Conservation (phyloP, 441 rosid species). For the Cnidoscolus chayamansa region DNA sequence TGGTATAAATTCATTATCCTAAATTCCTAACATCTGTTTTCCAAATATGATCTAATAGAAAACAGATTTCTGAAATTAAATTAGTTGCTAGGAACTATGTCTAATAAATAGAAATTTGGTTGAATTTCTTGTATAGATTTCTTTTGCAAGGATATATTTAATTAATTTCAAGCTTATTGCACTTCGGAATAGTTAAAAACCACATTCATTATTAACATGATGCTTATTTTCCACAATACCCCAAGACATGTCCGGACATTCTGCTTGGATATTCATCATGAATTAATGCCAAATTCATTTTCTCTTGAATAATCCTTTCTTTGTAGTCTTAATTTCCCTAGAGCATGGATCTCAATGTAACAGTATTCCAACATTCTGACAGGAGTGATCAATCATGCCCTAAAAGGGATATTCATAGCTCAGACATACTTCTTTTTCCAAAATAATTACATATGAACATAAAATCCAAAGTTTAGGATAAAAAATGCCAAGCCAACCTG, state of each 20-base stretch:
- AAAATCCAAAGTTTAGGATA: not conserved
- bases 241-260: not conserved
- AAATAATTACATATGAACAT: not conserved
- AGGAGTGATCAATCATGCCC: not conserved
- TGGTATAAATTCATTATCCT: not conserved
- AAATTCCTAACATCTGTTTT: not conserved
- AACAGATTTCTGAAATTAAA: not conserved
- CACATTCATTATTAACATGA: not conserved
- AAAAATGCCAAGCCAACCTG: constrained; percentile 36
- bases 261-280: not conserved
- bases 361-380: not conserved
- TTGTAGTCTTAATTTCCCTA: not conserved
- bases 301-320: not conserved
- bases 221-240: not conserved
- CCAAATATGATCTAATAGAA: not conserved
- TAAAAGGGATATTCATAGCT: not conserved
- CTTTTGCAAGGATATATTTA: not conserved
- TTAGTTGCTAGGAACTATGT: not conserved
- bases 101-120: not conserved
- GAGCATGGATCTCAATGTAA: not conserved
- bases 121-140: not conserved
- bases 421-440: not conserved
- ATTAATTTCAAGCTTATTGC: not conserved
- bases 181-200: not conserved
- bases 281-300: not conserved